phyloP scores from a whole-genome alignment of 2,329 filamentous ascomycete species.

The Chaetomium olivaceum region DNA sequence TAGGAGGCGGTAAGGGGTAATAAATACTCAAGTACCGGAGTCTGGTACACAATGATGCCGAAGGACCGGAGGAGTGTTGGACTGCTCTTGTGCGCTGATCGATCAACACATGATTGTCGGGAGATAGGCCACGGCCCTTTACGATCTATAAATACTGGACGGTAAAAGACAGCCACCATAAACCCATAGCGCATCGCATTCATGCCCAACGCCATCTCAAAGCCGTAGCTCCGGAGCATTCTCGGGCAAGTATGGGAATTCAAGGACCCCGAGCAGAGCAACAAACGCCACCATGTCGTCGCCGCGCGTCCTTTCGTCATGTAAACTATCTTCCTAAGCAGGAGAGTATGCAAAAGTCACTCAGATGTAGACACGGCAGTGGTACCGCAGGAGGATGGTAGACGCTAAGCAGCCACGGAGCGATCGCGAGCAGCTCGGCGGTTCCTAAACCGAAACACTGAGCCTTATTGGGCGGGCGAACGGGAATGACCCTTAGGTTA shows the following conservation, averaged over 20 bases:
- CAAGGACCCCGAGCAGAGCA: neutral
- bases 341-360: neutral
- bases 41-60: neutral
- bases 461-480: neutral
- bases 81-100: neutral
- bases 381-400: conserved; percentile 4
- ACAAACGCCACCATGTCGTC: neutral
- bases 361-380: neutral
- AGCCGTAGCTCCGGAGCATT: neutral
- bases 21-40: neutral
- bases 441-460: neutral
- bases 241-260: neutral
- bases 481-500: neutral
- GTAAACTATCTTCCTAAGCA: neutral
- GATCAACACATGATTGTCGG: neutral
- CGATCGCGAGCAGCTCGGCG: conserved; percentile 6
- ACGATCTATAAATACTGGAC: neutral
- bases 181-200: neutral
- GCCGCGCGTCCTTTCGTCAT: conserved; percentile 29
- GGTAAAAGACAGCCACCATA: neutral
- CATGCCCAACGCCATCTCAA: neutral
- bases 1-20: neutral
- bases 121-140: neutral
- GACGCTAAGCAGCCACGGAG: neutral
- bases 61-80: neutral